A percentile compares a stretch with the other conserved stretches of the same genome.
phyloP scores from a whole-genome alignment of 768 basidiomycete genomes.

The Lentinula aciculospora region DNA sequence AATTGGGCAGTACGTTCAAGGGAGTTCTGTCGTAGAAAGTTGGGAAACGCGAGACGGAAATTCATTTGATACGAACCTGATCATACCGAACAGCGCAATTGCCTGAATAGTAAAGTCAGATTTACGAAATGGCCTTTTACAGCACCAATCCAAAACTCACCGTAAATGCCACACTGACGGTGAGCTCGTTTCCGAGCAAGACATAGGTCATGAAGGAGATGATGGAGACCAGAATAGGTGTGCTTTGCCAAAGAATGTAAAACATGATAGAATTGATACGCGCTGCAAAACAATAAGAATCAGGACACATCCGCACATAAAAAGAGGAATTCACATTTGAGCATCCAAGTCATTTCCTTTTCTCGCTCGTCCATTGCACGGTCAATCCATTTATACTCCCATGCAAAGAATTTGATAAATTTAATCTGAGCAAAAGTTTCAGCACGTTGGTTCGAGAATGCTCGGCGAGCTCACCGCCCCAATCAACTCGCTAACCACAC shows the following conservation, averaged over 20 bases:
- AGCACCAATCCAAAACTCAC: conserved; percentile 27
- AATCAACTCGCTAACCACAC: conserved; percentile 72
- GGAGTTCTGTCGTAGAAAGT: conserved; percentile 42
- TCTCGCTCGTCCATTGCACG: conserved; percentile 59
- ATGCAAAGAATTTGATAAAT: conserved; percentile 83
- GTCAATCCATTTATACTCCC: conserved; percentile 73
- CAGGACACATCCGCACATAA: not conserved
- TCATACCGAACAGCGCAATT: conserved; percentile 82
- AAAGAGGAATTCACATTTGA: conserved; percentile 43
- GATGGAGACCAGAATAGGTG: conserved; percentile 77
- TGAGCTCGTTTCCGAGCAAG: conserved; percentile 65
- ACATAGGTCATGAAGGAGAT: conserved; percentile 76
- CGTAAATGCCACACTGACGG: conserved; percentile 80
- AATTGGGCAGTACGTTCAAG: conserved; percentile 74
- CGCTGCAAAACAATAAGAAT: conserved; percentile 26
- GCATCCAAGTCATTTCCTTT: conserved; percentile 71
- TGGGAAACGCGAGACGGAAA: not conserved
- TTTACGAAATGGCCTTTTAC: not conserved
- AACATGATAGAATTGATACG: conserved; percentile 73
- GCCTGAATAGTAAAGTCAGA: conserved; percentile 31
- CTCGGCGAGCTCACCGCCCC: conserved; percentile 38
- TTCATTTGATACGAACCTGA: conserved; percentile 39
- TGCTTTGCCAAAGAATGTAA: conserved; percentile 63
- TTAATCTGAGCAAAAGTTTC: conserved; percentile 37
- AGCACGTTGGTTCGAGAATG: not conserved